These are phyloP conservation scores for Chlorencoelia australis DNA, from an alignment of 2,329 filamentous ascomycete species.

Conservation along the genomic window DNA sequence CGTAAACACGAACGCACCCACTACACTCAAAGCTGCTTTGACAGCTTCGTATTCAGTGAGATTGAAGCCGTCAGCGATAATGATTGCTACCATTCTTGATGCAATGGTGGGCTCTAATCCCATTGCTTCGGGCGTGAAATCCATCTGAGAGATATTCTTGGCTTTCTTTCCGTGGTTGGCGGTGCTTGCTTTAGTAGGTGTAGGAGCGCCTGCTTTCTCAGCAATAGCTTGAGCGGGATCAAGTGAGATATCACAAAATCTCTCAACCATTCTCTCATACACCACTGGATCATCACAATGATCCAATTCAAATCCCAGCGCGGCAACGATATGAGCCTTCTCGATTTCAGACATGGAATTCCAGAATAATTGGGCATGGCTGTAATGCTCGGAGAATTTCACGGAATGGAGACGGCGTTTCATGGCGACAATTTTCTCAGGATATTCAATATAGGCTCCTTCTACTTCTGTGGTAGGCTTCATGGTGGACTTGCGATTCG, in stretches of 20 bases:
- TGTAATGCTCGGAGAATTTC: constrained; percentile 71
- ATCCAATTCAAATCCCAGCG: constrained; percentile 63
- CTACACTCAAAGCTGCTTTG: constrained; percentile 50
- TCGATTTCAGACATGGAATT: constrained; percentile 63
- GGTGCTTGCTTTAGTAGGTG: constrained; percentile 41
- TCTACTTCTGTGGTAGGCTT: constrained; percentile 53
- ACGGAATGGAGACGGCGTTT: constrained; percentile 58
- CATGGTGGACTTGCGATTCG: constrained; percentile 55
- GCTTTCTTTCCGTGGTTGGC: constrained; percentile 58
- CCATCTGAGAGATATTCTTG: constrained; percentile 58
- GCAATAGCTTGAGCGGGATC: constrained; percentile 59
- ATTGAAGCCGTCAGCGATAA: constrained; percentile 73
- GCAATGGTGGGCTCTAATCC: constrained; percentile 50
- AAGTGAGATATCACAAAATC: constrained; percentile 64
- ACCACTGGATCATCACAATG: constrained; percentile 74
- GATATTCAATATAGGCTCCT: constrained; percentile 60
- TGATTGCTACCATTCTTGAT: constrained; percentile 61
- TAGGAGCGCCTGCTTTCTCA: constrained; percentile 55
- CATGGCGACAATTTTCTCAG: constrained; percentile 54
- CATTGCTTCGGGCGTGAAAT: constrained; percentile 46
- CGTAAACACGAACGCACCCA: constrained; percentile 59
- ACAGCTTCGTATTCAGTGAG: constrained; percentile 53
- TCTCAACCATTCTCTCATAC: constrained; percentile 58
- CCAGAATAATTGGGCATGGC: constrained; percentile 73
- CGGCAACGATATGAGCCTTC: constrained; percentile 49